Base-by-base conservation (phyloP, 352 stramenopile species). In the Phytophthora meadii region DNA sequence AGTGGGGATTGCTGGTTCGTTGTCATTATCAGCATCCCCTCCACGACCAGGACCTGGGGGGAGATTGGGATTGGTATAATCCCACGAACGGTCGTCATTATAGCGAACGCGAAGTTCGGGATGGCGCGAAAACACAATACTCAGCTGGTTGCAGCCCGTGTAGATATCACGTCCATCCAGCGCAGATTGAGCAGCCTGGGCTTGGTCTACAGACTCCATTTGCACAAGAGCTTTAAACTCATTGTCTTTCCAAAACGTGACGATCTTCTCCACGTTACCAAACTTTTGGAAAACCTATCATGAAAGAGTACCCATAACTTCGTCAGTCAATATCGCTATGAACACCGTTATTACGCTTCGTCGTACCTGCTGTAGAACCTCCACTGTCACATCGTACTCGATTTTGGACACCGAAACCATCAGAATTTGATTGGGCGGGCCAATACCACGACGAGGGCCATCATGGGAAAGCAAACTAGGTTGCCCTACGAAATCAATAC, bases 131-230 rank as follows among this genome's bases (percentile, higher is more conserved):
- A 93, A 93, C 14, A 88, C 79, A 44, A 94, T 90, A 56, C 77
- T 86, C 36, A 94, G 80, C 67, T 79, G 81, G 63, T 94, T 94
- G 70, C 87, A 94, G 44, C 87, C 87, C 24, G 87, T 93, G 81
- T 94, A 94, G 46, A 94, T 94, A 47, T 94, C 87, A 15, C 87
- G 84, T 9, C 87, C 87, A 57, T 94, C 79, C 3, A 94, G 80
- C 9, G 87, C 81, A 0, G 76, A 64, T 64, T 91, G 84, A 4
- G 87, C 87, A 1, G 87, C 82, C 39, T 87, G 74, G 5, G 87
- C 87, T 68, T 93, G 84, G 36, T 89, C 79, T 9, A 89, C 57
- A 12, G 87, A 83, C 49, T 91, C 81, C 81, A 94, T 90, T 62
- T 94, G 79, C 7, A 94, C 79, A 9, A 94, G 81, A 40, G 87